Base-by-base conservation (phyloP, 805 yeast genomes). In the Candida endomychidarum region DNA sequence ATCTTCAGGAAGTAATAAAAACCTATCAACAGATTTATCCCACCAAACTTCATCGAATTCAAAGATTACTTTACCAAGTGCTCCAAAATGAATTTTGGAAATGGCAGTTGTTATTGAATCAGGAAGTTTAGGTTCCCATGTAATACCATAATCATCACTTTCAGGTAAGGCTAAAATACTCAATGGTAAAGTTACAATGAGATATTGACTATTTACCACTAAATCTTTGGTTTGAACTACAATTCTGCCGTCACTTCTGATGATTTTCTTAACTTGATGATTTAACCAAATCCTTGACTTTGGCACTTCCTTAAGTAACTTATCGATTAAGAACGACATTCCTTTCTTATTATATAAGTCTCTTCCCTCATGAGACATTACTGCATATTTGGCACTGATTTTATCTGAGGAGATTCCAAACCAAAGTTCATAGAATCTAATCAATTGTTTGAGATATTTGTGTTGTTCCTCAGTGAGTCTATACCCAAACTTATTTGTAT, bases 171-270 rank as follows among this genome's bases (percentile, higher is more conserved):
- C 76, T 25, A 88, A 61, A 3, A 84, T 72, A 24, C 90, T 83
- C 46, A 83, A 83, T 0, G 96, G 96, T 4, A 86, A 78, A 0
- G 96, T 80, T 5, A 86, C 83, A 10, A 89, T 70, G 20, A 78
- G 65, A 53, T 78, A 83, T 34, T 84, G 80, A 21, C 80, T 70
- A 2, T 48, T 46, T 23, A 67, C 45, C 2, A 45, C 40, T 2
- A 72, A 70, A 6, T 57, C 48, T 1, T 46, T 52, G 0, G 76
- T 64, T 8, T 56, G 60, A 1, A 76, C 64, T 1, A 46, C 22
- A 7, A 63, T 60, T n/a, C 37, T 40, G 14, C 41, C 48, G n/a
- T 45, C 48, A 2, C 46, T 42, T 32, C 73, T 58, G n/a, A 52
- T 51, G 14, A 80, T 66, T 11, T 49, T 51, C 6, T 25, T 53